Evolutionary conservation across 75 land plant species (phyloP).

Genomic region (Cupressus sempervirens): DNA sequence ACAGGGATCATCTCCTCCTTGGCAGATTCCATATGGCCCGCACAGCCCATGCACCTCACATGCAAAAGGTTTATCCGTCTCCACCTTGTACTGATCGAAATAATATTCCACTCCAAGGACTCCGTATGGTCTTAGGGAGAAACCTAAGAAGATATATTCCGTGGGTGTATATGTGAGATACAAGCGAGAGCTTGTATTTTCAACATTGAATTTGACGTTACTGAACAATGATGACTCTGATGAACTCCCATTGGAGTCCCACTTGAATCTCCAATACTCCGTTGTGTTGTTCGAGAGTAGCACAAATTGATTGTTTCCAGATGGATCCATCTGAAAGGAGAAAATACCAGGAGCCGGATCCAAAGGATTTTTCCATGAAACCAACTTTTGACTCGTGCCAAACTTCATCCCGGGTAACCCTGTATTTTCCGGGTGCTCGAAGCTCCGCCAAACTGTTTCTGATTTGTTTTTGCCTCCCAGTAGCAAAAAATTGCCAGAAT

Average conservation of each 20-base stretch:
- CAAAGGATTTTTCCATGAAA: slow-evolving; percentile 28
- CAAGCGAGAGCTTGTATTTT: no score
- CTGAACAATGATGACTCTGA: not conserved
- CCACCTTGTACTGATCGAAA: no score
- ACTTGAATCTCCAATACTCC: slow-evolving; percentile 36
- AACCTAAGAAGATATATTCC: no score
- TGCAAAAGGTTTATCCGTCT: no score
- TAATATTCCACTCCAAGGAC: no score
- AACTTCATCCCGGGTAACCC: slow-evolving; percentile 2
- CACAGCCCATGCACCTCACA: no score
- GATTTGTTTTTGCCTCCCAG: not conserved
- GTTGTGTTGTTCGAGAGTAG: slow-evolving; percentile 8
- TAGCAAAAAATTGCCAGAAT: slow-evolving; percentile 16
- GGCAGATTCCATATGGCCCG: no score
- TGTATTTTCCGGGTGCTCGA: slow-evolving; percentile 18
- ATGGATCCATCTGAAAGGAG: slow-evolving; percentile 10
- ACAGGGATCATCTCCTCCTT: no score
- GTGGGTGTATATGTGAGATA: no score
- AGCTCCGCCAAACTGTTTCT: slow-evolving; percentile 19
- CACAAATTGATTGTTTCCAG: no score
- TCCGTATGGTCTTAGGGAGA: no score
- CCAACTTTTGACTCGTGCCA: not conserved
- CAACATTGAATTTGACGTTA: no score
- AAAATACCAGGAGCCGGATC: slow-evolving; percentile 26
- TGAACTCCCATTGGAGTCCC: slow-evolving; percentile 29